These are phyloP conservation scores for Vanderwaltozyma yarrowii DNA, from an alignment of 805 yeast species.

Conservation along the genomic window DNA sequence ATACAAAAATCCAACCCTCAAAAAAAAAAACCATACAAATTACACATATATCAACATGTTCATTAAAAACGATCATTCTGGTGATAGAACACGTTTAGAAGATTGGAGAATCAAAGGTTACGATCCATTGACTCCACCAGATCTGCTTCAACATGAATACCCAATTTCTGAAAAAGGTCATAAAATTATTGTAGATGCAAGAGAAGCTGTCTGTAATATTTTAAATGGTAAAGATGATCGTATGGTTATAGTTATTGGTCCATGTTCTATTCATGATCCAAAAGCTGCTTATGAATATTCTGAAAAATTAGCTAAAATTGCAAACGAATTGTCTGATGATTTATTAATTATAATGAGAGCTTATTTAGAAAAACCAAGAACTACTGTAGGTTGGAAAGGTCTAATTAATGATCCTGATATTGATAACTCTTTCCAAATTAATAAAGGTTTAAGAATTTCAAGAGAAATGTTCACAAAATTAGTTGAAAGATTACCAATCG, in stretches of 20 bases:
- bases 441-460: conserved; percentile 83
- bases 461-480: conserved; percentile 76
- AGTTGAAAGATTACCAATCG: conserved; percentile 82
- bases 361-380: conserved; percentile 95
- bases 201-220: conserved; percentile 68
- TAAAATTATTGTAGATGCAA: conserved; percentile 62
- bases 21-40: not conserved
- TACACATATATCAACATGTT: conserved; percentile 54
- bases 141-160: conserved; percentile 74
- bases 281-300: conserved; percentile 86
- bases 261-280: conserved; percentile 93
- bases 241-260: conserved; percentile 82
- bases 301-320: conserved; percentile 48
- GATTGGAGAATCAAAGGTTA: conserved; percentile 79
- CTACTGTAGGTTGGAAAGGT: conserved; percentile 99
- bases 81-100: conserved; percentile 60
- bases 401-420: conserved; percentile 94
- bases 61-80: conserved; percentile 72
- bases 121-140: conserved; percentile 93
- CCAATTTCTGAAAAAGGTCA: conserved; percentile 49
- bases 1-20: too few species aligned
- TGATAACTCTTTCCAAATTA: conserved; percentile 84
- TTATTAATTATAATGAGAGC: conserved; percentile 91
- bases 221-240: conserved; percentile 73
- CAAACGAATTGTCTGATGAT: conserved; percentile 65